These are phyloP conservation scores for Aristolochia californica DNA, from an alignment of 164 flowering plant species.

Conservation along the genomic window DNA sequence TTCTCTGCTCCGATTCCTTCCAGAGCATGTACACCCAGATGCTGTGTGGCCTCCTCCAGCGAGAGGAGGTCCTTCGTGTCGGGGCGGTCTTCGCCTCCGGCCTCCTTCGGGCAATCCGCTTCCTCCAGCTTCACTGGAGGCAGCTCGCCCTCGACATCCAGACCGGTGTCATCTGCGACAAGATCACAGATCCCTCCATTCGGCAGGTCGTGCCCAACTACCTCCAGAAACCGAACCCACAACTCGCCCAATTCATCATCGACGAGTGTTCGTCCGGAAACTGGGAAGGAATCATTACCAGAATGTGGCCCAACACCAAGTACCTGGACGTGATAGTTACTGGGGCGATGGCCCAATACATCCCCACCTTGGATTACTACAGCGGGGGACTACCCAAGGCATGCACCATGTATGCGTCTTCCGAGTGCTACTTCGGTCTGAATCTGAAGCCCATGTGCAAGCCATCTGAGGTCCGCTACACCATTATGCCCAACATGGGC, in stretches of 20 bases:
- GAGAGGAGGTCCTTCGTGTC: conserved; percentile 27
- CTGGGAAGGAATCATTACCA: conserved; percentile 30
- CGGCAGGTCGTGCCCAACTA: conserved; percentile 12
- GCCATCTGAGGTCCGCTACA: conserved; percentile 32
- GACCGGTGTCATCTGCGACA: conserved; percentile 20
- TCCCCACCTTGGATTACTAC: conserved; percentile 33
- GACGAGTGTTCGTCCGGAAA: conserved; percentile 20
- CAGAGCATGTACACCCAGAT: conserved; percentile 45
- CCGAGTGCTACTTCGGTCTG: conserved; percentile 37
- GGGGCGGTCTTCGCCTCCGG: conserved; percentile 43
- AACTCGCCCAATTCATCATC: conserved; percentile 22
- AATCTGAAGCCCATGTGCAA: conserved; percentile 32
- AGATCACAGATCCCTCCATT: conserved; percentile 22
- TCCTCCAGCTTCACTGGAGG: conserved; percentile 30
- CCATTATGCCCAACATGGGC: conserved; percentile 43
- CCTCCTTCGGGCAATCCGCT: conserved; percentile 36
- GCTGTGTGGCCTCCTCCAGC: conserved; percentile 36
- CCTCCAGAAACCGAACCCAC: conserved; percentile 16
- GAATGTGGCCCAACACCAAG: conserved; percentile 41
- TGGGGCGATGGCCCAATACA: conserved; percentile 39
- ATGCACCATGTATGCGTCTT: conserved; percentile 41
- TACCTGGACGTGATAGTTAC: conserved; percentile 35
- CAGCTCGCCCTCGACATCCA: conserved; percentile 24
- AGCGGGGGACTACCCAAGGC: conserved; percentile 29
- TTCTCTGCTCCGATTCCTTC: conserved; percentile 35